These are phyloP conservation scores for Flammula alnicola DNA, from an alignment of 1,284 basidiomycete species.

Conservation along the genomic window DNA sequence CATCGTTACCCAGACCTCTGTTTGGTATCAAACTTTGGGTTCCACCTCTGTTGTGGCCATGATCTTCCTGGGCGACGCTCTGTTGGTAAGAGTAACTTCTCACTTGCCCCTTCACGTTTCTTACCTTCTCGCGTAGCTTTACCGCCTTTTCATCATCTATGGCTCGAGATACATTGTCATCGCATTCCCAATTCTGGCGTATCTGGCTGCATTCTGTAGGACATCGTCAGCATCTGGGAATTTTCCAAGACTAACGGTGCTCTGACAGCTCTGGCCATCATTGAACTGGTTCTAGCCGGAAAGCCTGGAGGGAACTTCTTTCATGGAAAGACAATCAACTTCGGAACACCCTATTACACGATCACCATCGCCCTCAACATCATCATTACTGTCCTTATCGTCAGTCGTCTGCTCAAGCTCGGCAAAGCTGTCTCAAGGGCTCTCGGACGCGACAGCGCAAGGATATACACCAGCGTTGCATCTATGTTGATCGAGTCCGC, in stretches of 20 bases:
- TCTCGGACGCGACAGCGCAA: constrained; percentile 22
- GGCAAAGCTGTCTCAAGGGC: constrained; percentile 21
- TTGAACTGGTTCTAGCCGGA: constrained; percentile 26
- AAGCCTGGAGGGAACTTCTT: constrained; percentile 30
- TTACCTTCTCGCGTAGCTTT: constrained; percentile 18
- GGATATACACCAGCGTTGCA: constrained; percentile 31
- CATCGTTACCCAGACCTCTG: constrained; percentile 23
- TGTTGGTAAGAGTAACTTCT: constrained; percentile 22
- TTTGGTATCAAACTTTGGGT: constrained; percentile 30
- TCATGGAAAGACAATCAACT: constrained; percentile 27
- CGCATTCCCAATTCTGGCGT: constrained; percentile 24
- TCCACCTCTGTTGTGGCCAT: constrained; percentile 26
- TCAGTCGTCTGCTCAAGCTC: constrained; percentile 24
- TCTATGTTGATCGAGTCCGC: constrained; percentile 34
- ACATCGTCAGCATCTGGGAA: not conserved
- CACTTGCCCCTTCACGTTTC: not conserved
- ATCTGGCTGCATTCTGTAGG: constrained; percentile 27
- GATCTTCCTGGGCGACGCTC: constrained; percentile 32
- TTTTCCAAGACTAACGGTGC: not conserved
- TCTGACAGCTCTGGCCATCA: constrained; percentile 23
- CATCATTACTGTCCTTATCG: constrained; percentile 29
- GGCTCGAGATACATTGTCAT: constrained; percentile 23
- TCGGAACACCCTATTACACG: constrained; percentile 30
- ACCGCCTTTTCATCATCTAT: constrained; percentile 29
- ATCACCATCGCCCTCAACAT: constrained; percentile 32